These are phyloP conservation scores for Candida endomychidarum DNA, from an alignment of 805 yeast species.

Conservation along the genomic window DNA sequence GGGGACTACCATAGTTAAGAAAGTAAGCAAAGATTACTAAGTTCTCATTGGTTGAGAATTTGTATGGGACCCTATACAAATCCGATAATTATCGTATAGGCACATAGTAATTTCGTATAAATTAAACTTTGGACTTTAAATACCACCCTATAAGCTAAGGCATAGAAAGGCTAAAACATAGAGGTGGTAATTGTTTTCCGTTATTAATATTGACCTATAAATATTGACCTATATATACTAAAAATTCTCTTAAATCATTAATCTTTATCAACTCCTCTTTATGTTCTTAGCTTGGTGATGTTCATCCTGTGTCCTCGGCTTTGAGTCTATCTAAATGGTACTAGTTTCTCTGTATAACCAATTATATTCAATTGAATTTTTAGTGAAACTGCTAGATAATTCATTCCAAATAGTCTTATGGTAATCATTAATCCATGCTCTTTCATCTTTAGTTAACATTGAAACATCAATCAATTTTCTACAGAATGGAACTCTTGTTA, in stretches of 20 bases:
- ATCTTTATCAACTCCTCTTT: neutral
- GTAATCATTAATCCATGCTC: constrained; percentile 65
- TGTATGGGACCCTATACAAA: too few relatives aligned
- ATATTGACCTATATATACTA: neutral
- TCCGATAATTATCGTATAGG: neutral
- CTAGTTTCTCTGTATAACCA: constrained; percentile 54
- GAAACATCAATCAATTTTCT: constrained; percentile 59
- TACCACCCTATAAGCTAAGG: too few relatives aligned
- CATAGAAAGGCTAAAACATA: too few relatives aligned
- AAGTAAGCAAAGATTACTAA: constrained; percentile 15
- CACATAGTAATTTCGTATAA: neutral
- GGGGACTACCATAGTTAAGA: constrained; percentile 6
- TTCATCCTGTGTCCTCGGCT: too few relatives aligned
- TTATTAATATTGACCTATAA: neutral
- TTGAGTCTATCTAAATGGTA: neutral
- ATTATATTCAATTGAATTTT: constrained; percentile 36
- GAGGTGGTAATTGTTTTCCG: too few relatives aligned
- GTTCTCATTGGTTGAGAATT: constrained; percentile 15
- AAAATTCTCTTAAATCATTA: neutral
- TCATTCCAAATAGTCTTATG: constrained; percentile 57
- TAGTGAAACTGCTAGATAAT: constrained; percentile 40
- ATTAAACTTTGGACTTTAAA: neutral
- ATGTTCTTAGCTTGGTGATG: too few relatives aligned
- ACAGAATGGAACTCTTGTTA: constrained; percentile 85
- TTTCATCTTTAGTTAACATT: constrained; percentile 61